phyloP scores from a whole-genome alignment of 2,329 filamentous ascomycete genomes.

The Epichloe sp. region DNA sequence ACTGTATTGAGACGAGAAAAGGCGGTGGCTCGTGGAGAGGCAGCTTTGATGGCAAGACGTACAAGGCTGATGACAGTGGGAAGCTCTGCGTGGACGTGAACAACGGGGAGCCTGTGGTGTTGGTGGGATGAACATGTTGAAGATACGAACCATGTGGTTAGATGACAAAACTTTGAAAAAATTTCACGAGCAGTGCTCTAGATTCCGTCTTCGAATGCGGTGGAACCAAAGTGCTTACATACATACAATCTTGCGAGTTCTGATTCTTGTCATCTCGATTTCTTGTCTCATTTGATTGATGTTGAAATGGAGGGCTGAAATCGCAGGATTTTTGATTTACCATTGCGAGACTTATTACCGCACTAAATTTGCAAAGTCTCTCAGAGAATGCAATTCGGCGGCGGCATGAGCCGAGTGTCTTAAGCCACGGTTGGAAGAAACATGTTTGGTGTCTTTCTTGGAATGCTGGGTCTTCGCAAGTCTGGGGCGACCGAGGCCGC shows the following conservation, averaged over 20 bases:
- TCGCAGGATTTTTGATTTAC: too few species aligned
- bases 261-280: too few species aligned
- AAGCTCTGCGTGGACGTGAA: constrained; percentile 26
- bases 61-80: constrained; percentile 25
- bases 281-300: too few species aligned
- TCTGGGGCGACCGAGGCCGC: neutral
- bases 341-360: too few species aligned
- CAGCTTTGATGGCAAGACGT: constrained; percentile 21
- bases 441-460: neutral
- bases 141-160: neutral
- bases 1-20: constrained; percentile 29
- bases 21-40: constrained; percentile 27
- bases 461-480: neutral
- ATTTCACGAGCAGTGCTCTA: too few species aligned
- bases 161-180: neutral
- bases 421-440: neutral
- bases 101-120: constrained; percentile 30
- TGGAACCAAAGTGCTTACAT: too few species aligned
- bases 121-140: neutral
- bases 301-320: too few species aligned
- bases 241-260: too few species aligned
- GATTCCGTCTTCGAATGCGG: too few species aligned
- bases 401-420: neutral
- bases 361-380: too few species aligned
- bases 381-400: too few species aligned